A percentile compares a stretch with the other conserved stretches of the same genome.
phyloP scores from a whole-genome alignment of 108 stramenopile genomes.

The Skeletonema costatum region DNA sequence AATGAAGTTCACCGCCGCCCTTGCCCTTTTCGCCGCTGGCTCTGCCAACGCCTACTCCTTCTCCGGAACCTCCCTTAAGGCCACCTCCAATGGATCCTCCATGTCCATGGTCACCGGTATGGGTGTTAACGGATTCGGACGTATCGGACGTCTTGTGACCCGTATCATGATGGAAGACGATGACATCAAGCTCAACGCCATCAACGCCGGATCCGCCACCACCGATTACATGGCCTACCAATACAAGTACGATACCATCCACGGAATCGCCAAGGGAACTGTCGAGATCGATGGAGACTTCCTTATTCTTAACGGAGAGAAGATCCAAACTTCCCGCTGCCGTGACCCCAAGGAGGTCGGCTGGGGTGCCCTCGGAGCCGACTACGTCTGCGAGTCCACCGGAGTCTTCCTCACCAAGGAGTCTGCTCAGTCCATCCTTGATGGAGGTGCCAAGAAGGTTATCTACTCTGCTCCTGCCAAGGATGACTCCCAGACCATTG shows the following conservation, averaged over 20 bases:
- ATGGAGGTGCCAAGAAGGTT: constrained; percentile 99
- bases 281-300: constrained; percentile 98
- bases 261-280: constrained; percentile 96
- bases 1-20: constrained; percentile 86
- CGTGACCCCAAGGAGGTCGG: constrained; percentile 97
- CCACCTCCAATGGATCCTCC: constrained; percentile 75
- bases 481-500: constrained; percentile 98
- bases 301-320: constrained; percentile 96
- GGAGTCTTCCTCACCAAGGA: constrained; percentile 99
- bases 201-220: constrained; percentile 98
- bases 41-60: constrained; percentile 84
- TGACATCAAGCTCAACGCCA: constrained; percentile 84
- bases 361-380: constrained; percentile 94
- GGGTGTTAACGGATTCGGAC: constrained; percentile 99
- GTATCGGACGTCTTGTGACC: constrained; percentile 99
- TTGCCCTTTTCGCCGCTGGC: constrained; percentile 69
- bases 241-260: constrained; percentile 99
- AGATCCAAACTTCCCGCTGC: constrained; percentile 91
- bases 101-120: constrained; percentile 87
- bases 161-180: constrained; percentile 96
- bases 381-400: constrained; percentile 99
- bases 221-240: constrained; percentile 99
- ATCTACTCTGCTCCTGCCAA: constrained; percentile 99
- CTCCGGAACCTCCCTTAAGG: constrained; percentile 79
- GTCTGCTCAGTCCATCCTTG: constrained; percentile 92